Conservation (phyloP, 2,329 filamentous ascomycete species). For the Cercospora brassicicola region DNA sequence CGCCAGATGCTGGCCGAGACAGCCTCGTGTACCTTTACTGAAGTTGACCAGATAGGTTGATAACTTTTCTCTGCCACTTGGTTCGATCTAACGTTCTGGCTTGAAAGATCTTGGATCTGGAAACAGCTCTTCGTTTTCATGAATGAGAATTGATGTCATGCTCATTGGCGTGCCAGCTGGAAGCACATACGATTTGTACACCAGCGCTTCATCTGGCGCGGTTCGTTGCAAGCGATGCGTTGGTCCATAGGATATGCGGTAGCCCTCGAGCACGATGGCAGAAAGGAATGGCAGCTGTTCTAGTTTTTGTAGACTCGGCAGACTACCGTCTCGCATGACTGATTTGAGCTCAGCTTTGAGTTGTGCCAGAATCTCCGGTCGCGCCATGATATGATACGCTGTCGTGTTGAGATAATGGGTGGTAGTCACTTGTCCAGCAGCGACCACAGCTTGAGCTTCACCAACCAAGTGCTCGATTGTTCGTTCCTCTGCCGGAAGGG, state of each 20-base stretch:
- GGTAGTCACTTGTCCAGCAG: conserved; percentile 50
- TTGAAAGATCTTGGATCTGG: conserved; percentile 33
- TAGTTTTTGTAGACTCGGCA: conserved; percentile 7
- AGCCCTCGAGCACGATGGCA: conserved; percentile 24
- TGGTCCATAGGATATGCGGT: conserved; percentile 25
- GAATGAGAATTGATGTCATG: conserved; percentile 35
- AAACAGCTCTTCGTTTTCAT: conserved; percentile 37
- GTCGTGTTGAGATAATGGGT: conserved; percentile 46
- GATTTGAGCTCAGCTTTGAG: conserved; percentile 43
- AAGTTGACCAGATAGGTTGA: conserved; percentile 27
- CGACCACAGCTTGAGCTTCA: conserved; percentile 49
- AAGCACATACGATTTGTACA: conserved; percentile 16
- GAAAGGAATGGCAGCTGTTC: conserved; percentile 26
- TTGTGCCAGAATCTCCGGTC: conserved; percentile 36
- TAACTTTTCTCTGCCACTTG: background rate
- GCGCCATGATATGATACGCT: conserved; percentile 44
- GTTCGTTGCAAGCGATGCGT: conserved; percentile 26
- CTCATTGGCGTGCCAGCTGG: conserved; percentile 32
- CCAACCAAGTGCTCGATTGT: conserved; percentile 6
- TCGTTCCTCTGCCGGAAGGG: conserved; percentile 8
- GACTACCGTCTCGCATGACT: conserved; percentile 9
- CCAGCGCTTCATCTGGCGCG: conserved; percentile 23
- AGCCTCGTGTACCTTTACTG: conserved; percentile 36
- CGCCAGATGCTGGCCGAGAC: conserved; percentile 32
- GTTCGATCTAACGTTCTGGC: conserved; percentile 39